Evolutionary conservation across 2,329 filamentous ascomycete genomes (phyloP).

Genomic region (Coniochaeta prunicola): DNA sequence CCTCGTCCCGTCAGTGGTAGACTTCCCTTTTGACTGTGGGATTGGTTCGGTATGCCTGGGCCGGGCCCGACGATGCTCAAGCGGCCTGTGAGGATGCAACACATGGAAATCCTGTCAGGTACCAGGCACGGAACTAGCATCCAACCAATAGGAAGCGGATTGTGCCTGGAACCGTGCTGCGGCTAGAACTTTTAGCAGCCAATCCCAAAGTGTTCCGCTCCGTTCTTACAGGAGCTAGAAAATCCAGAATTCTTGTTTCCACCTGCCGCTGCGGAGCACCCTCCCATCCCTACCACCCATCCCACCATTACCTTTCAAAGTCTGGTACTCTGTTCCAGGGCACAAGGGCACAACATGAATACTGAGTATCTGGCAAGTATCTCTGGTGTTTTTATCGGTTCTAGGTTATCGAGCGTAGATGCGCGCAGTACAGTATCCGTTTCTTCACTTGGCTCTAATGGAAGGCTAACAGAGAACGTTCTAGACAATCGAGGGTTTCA

Average conservation of each 20-base stretch:
- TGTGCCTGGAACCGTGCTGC: not conserved
- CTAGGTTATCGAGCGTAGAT: not conserved
- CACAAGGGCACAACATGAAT: not conserved
- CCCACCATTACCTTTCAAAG: not conserved
- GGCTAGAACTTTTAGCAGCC: not conserved
- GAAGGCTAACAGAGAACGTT: not conserved
- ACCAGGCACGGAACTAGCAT: conserved; percentile 26
- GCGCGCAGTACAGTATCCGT: not conserved
- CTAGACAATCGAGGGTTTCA: not conserved
- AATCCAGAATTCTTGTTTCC: not conserved
- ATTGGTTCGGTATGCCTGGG: conserved; percentile 1
- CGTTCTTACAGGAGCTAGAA: not conserved
- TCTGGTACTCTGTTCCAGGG: not conserved
- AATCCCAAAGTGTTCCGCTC: not conserved
- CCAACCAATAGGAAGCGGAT: conserved; percentile 21
- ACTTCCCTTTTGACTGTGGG: conserved; percentile 6
- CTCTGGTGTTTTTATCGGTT: not conserved
- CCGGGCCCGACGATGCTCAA: not conserved
- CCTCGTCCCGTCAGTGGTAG: not conserved
- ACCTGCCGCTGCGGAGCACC: not conserved
- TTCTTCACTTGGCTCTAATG: not conserved
- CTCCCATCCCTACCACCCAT: not conserved
- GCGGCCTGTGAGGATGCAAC: conserved; percentile 27
- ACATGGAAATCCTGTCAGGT: conserved; percentile 33
- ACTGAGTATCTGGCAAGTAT: not conserved